Evolutionary conservation across 139 green algal species (phyloP), one percentile per base, ranked within the genome.

Genomic region (Volvox africanus): DNA sequence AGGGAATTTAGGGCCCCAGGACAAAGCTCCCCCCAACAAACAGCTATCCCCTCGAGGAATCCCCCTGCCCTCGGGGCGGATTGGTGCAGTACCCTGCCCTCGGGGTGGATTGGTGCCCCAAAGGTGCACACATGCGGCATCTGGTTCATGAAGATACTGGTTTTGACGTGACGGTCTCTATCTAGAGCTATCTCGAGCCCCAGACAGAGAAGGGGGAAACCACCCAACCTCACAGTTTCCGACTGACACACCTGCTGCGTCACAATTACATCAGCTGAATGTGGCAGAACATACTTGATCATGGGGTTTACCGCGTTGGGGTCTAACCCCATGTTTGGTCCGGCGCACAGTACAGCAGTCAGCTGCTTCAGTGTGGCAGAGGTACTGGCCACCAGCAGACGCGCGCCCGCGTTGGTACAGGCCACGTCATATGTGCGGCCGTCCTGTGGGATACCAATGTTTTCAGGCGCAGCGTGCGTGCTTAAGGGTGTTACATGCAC

Each of bases 351-450:
- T 2, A 19, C 55, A 17, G 21, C 44, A 0, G 26, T 61, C 26
- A 73, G 14, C n/a, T 75, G 17, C 5, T 12, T 5, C n/a, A 86
- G n/a, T 0, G 80, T 73, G 80, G 80, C 55, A 11, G 28, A 17
- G 28, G 80, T 86, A 0, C 44, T 73, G 1, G 55, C 80, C 6
- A 73, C 28, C 28, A 86, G 5, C 55, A 86, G 28, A n/a, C 55
- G 26, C 28, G 55, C 80, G 55, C 80, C 80, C 28, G 50, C 50
- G 26, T 86, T 86, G 26, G 1, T 73, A 50, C 80, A 86, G 80
- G 44, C n/a, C 26, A 86, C 28, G 55, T 86, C 80, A 18, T 68
- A 73, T 9, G 14, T 5, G 28, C 55, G 55, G 9, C 55, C 80
- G 13, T 84, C 37, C 37, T 67, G 35, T 55, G 44, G 44, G 44